These are phyloP conservation scores for Sugiyamaella americana DNA, from an alignment of 805 yeast species.

Conservation along the genomic window DNA sequence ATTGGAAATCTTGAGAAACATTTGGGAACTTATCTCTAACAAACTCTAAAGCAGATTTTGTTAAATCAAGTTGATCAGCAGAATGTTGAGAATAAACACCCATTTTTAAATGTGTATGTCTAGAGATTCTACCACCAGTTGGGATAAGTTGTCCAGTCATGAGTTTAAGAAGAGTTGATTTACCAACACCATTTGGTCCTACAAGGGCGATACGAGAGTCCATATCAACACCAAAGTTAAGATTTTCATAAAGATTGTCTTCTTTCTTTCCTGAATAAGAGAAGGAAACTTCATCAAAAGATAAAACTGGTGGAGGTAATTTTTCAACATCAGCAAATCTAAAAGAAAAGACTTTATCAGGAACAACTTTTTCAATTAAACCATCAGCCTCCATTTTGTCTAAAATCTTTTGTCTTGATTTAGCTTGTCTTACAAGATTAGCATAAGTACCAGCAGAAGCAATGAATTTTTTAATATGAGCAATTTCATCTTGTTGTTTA, in stretches of 20 bases:
- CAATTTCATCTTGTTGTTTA: slow-evolving; percentile 98
- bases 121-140: slow-evolving; percentile 90
- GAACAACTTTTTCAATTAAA: slow-evolving; percentile 77
- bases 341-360: slow-evolving; percentile 91
- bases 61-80: slow-evolving; percentile 93
- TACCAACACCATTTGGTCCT: slow-evolving; percentile 99
- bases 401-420: slow-evolving; percentile 97
- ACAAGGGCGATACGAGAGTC: slow-evolving; percentile 95
- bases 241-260: slow-evolving; percentile 80
- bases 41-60: slow-evolving; percentile 92
- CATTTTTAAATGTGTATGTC: slow-evolving; percentile 94
- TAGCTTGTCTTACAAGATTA: slow-evolving; percentile 96
- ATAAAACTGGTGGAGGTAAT: slow-evolving; percentile 97
- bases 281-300: slow-evolving; percentile 92
- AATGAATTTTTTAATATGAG: slow-evolving; percentile 95
- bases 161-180: slow-evolving; percentile 88
- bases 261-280: slow-evolving; percentile 70
- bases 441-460: slow-evolving; percentile 99
- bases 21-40: slow-evolving; percentile 88
- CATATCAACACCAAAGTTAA: slow-evolving; percentile 98
- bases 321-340: slow-evolving; percentile 92
- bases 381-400: slow-evolving; percentile 99
- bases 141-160: slow-evolving; percentile 93
- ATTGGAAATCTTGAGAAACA: slow-evolving; percentile 96
- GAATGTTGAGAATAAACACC: slow-evolving; percentile 99